Evolutionary conservation across 2,329 filamentous ascomycete species (phyloP), one percentile per base, ranked within the genome.

Genomic region (Colletotrichum lupini): DNA sequence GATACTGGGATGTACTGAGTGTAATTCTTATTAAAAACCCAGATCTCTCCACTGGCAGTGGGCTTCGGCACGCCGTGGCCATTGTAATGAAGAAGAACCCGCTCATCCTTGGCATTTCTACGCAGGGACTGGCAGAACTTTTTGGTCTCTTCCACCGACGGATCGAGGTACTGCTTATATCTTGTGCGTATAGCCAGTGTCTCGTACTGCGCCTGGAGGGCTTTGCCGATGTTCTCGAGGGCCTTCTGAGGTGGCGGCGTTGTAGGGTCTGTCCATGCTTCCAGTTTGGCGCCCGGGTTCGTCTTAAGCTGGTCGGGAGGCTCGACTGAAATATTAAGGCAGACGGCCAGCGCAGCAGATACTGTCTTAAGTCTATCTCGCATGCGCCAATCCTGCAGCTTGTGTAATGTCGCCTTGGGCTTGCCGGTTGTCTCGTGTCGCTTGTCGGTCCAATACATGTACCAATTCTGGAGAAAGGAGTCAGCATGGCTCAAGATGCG

Each of bases 391-490:
- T 98, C 97, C 80, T 97, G 94, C 6, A 97, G 85, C 75, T 91
- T 87, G 76, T 90, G 90, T 30, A 85, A 82, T 22, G 87, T 88
- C 65, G 91, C 89, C 80, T 95, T 94, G 19, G 95, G 94, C 77
- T 95, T 95, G 26, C 95, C 97, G 46, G 95, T 96, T 26, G 95
- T 97, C 81, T 98, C 97, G 83, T 99, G 97, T 66, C 96, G 93
- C 83, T 98, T 98, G 83, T 99, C 97, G 75, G 96, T 98, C 83
- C 94, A 99, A 84, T 99, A 99, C 96, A 98, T 98, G 86, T 98
- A 98, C 91, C 97, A 99, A 77, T 95, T 97, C 93, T 98, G 83
- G 68, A 74, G 37, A 28, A 28, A 67, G 35, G n/a, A 69, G 71
- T 75, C 62, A 76, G 77, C 73, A 73, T 16, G 32, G 53, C 30